A percentile compares a stretch with the other conserved stretches of the same genome.
Conservation (phyloP, 1,284 basidiomycete genomes). For the Schizopora paradoxa region DNA sequence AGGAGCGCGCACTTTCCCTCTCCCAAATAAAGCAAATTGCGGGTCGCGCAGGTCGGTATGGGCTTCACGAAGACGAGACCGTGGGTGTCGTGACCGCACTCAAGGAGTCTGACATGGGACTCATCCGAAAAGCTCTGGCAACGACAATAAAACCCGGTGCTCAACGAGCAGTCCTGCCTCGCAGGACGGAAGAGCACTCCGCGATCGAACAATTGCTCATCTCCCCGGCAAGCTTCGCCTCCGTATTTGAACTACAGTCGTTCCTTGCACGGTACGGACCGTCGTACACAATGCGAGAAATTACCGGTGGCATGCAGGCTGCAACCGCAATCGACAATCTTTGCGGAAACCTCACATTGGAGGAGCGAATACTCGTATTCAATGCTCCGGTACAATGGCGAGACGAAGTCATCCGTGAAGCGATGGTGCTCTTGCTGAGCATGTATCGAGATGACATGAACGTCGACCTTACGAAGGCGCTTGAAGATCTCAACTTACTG, state of each 20-base stretch:
- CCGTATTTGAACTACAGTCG: conserved; percentile 8
- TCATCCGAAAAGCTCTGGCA: conserved; percentile 44
- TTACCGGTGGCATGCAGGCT: conserved; percentile 9
- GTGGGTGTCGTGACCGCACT: conserved; percentile 71
- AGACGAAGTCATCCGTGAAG: conserved; percentile 22
- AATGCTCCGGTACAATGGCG: conserved; percentile 26
- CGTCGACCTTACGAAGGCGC: conserved; percentile 21
- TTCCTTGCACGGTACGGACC: neutral
- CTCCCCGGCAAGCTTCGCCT: conserved; percentile 4
- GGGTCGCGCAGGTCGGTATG: conserved; percentile 91
- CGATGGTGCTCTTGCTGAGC: conserved; percentile 24
- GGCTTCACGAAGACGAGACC: conserved; percentile 50
- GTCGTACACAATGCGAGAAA: conserved; percentile 13
- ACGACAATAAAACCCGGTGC: conserved; percentile 33
- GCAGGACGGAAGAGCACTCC: conserved; percentile 9
- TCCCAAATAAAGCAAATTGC: conserved; percentile 96
- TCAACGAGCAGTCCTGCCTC: conserved; percentile 32
- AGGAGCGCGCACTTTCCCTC: conserved; percentile 51
- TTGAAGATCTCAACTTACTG: conserved; percentile 14
- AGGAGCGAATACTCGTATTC: conserved; percentile 24
- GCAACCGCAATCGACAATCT: conserved; percentile 24
- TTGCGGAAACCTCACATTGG: conserved; percentile 23
- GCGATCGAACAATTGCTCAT: conserved; percentile 13
- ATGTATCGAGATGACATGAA: conserved; percentile 21
- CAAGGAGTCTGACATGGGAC: conserved; percentile 56